phyloP scores from a whole-genome alignment of 805 yeast genomes.

The Jamesozyma rosinii region DNA sequence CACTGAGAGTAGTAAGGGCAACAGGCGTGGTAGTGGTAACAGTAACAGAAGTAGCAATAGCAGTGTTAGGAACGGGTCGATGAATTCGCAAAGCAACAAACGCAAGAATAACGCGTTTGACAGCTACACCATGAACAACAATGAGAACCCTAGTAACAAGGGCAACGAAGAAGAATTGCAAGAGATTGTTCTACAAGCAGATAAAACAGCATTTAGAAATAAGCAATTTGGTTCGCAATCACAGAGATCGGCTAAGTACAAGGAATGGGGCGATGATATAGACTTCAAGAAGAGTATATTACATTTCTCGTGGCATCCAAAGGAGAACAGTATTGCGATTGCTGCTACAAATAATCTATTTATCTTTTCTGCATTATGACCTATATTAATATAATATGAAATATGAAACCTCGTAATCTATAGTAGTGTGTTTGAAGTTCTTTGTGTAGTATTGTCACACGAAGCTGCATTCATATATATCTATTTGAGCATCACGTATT shows the following conservation, averaged over 20 bases:
- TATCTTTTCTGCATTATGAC: constrained; percentile 65
- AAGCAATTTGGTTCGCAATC: constrained; percentile 29
- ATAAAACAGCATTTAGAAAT: constrained; percentile 85
- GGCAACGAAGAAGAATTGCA: constrained; percentile 15
- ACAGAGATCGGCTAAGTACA: constrained; percentile 36
- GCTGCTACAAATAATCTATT: constrained; percentile 95
- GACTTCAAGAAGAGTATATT: constrained; percentile 91
- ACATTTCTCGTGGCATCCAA: constrained; percentile 98
- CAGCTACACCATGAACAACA: not conserved
- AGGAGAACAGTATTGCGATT: constrained; percentile 90
- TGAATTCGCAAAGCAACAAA: not conserved
- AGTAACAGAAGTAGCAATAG: not conserved
- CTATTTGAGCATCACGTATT: not conserved
- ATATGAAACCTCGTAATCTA: too few relatives aligned
- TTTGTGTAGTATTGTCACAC: too few relatives aligned
- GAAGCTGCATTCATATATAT: not conserved
- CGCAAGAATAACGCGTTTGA: constrained; percentile 2
- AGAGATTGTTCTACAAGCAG: constrained; percentile 90
- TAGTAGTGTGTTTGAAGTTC: too few relatives aligned
- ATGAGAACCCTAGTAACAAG: constrained; percentile 7
- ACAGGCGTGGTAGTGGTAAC: constrained; percentile 1
- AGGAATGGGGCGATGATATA: constrained; percentile 58
- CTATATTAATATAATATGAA: not conserved
- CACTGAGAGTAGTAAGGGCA: constrained; percentile 4
- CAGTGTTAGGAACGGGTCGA: not conserved